Conservation (phyloP, 768 basidiomycete species). For the Suillus weaverae region DNA sequence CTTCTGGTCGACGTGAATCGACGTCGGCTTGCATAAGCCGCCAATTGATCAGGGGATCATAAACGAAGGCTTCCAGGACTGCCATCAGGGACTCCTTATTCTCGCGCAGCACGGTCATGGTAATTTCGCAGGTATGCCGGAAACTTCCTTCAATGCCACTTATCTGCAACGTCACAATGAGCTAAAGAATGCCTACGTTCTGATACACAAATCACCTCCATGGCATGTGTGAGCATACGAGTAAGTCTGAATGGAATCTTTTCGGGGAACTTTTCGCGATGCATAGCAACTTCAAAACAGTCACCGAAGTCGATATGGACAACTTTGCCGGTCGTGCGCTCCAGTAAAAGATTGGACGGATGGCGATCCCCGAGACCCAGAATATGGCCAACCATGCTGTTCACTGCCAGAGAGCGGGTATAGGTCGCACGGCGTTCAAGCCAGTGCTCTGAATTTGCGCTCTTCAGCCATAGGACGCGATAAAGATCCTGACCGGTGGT, state of each 20-base stretch:
- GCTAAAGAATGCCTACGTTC: conserved; percentile 2
- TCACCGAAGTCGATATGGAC: conserved; percentile 98
- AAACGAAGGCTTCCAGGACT: conserved; percentile 97
- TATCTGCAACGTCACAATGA: conserved; percentile 54
- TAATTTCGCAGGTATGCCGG: conserved; percentile 92
- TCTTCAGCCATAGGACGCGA: conserved; percentile 95
- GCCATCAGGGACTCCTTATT: conserved; percentile 99
- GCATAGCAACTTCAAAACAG: conserved; percentile 98
- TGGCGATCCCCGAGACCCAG: conserved; percentile 97
- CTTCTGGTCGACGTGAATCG: conserved; percentile 68
- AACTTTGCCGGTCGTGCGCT: conserved; percentile 89
- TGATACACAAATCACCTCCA: conserved; percentile 67
- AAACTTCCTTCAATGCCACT: conserved; percentile 98
- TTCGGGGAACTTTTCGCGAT: conserved; percentile 98
- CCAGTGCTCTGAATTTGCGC: conserved; percentile 95
- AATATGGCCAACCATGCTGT: conserved; percentile 99
- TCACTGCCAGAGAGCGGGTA: conserved; percentile 92
- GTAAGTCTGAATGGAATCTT: conserved; percentile 98
- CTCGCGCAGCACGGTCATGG: conserved; percentile 94
- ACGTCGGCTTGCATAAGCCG: conserved; percentile 85
- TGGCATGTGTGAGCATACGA: conserved; percentile 97
- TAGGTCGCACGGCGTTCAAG: conserved; percentile 94
- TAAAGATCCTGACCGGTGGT: conserved; percentile 98
- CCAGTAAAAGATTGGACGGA: conserved; percentile 91
- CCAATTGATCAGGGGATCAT: conserved; percentile 98